A percentile compares a stretch with the other conserved stretches of the same genome.
These are phyloP conservation scores for Collybia sp. DNA, from an alignment of 768 basidiomycete species.

Conservation along the genomic window DNA sequence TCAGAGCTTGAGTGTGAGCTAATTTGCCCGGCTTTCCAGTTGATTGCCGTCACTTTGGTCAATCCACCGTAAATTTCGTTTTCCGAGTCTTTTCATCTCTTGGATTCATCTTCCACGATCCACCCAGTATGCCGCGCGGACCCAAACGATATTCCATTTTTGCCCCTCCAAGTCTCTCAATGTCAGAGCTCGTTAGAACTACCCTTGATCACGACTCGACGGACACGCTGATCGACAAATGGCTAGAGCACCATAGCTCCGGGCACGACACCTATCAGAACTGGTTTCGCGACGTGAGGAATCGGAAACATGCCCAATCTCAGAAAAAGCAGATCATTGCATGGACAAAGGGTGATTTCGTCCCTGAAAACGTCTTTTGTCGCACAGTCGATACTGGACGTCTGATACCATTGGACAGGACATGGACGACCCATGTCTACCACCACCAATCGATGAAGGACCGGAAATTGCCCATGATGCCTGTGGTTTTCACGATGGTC, in stretches of 20 bases:
- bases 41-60: too few relatives aligned
- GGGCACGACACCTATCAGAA: slow-evolving; percentile 69
- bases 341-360: slow-evolving; percentile 71
- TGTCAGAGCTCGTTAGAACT: slow-evolving; percentile 77
- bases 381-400: slow-evolving; percentile 76
- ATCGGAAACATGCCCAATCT: slow-evolving; percentile 53
- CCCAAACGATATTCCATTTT: slow-evolving; percentile 57
- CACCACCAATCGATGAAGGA: slow-evolving; percentile 75
- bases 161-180: slow-evolving; percentile 59
- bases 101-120: slow-evolving; percentile 2
- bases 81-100: slow-evolving; percentile 3
- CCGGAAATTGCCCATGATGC: slow-evolving; percentile 71
- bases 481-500: slow-evolving; percentile 79
- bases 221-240: slow-evolving; percentile 77
- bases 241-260: slow-evolving; percentile 66
- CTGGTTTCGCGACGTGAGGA: slow-evolving; percentile 70
- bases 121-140: slow-evolving; percentile 33
- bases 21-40: too few relatives aligned
- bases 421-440: slow-evolving; percentile 79
- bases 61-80: background rate
- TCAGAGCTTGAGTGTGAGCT: too few relatives aligned
- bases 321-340: slow-evolving; percentile 47
- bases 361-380: slow-evolving; percentile 76
- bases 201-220: slow-evolving; percentile 74
- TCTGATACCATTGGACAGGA: slow-evolving; percentile 74